Evolutionary conservation across 2,329 filamentous ascomycete genomes (phyloP).

Genomic region (Gremmenia infestans): DNA sequence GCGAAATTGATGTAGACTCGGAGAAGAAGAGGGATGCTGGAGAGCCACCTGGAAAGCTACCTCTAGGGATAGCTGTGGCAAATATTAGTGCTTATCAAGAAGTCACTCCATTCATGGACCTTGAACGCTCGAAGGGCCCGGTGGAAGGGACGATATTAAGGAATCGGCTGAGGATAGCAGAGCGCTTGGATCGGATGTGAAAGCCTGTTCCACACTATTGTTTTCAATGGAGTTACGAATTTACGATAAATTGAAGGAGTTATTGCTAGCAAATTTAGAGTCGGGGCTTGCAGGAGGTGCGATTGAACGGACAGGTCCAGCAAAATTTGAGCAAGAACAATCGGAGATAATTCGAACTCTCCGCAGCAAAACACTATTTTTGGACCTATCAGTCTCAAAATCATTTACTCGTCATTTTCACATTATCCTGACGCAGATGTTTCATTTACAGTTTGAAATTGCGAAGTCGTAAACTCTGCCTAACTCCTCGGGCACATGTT

Average conservation of each 20-base stretch:
- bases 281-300: background rate
- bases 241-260: background rate
- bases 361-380: background rate
- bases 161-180: background rate
- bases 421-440: background rate
- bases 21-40: background rate
- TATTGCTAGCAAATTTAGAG: background rate
- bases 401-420: background rate
- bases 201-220: background rate
- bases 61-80: background rate
- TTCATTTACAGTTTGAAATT: background rate
- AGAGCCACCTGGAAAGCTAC: background rate
- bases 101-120: background rate
- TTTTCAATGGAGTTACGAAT: background rate
- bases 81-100: background rate
- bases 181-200: background rate
- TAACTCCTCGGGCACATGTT: too few relatives aligned
- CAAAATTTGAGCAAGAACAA: background rate
- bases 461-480: too few relatives aligned
- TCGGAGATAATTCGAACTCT: background rate
- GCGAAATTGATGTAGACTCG: background rate
- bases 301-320: background rate
- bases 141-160: background rate
- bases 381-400: background rate
- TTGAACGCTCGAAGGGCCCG: background rate